A percentile compares a stretch with the other conserved stretches of the same genome.
These are phyloP conservation scores for Toxicodendron radicans DNA, from an alignment of 345 rosid species.

Conservation along the genomic window DNA sequence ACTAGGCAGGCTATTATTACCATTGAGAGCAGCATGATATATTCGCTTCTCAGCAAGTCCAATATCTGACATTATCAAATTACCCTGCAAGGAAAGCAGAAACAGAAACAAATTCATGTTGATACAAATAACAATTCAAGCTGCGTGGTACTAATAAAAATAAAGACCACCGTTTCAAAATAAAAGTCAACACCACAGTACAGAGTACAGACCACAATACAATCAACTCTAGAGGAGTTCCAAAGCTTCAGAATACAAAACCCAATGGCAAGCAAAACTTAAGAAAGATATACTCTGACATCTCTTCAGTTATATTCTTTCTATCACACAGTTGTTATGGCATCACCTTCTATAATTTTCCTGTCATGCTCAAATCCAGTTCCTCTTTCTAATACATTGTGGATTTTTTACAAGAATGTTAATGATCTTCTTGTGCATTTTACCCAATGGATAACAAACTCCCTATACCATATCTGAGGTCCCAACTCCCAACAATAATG, in stretches of 20 bases:
- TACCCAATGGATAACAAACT: not conserved
- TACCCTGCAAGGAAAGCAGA: constrained; percentile 61
- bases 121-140: not conserved
- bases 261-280: not conserved
- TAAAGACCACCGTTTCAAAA: not conserved
- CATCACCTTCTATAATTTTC: not conserved
- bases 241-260: not conserved
- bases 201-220: too few relatives aligned
- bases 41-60: constrained; percentile 95
- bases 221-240: not conserved
- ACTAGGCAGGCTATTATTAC: constrained; percentile 96
- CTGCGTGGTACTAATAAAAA: not conserved
- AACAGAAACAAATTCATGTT: not conserved
- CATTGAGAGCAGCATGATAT: constrained; percentile 96
- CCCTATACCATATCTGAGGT: not conserved
- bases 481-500: not conserved
- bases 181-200: not conserved
- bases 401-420: not conserved
- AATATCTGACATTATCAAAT: constrained; percentile 72
- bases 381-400: not conserved
- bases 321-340: not conserved
- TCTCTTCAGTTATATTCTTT: not conserved
- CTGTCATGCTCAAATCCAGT: not conserved
- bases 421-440: not conserved
- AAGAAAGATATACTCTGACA: not conserved